Evolutionary conservation across 2,329 filamentous ascomycete species (phyloP), one percentile per base, ranked within the genome.

Genomic region (Fusarium albidum): DNA sequence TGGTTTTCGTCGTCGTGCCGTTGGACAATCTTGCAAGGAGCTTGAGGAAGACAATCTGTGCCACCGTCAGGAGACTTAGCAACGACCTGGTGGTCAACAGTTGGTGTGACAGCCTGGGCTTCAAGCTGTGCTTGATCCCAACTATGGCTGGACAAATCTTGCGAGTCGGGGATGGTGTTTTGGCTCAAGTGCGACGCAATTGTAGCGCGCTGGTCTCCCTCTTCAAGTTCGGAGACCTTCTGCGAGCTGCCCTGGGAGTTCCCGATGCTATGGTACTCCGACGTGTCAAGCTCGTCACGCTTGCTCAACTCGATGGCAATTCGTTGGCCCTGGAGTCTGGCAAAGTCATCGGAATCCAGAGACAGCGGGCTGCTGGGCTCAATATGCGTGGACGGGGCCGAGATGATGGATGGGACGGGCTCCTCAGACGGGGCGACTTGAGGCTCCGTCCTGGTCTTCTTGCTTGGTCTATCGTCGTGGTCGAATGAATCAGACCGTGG

Each of bases 81-180:
- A 9, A 26, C 45, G n/a, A 42, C 38, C 35, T 44, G 26, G 17
- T 51, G 34, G 14, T 47, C 50, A 6, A 55, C n/a, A 6, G 29
- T 37, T 32, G 46, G 17, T 25, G 32, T 21, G 43, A 38, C 52
- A 47, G 28, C 27, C 27, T 32, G 45, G 9, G 48, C 38, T 46
- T 39, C 52, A 13, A 31, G 10, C 25, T 49, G 27, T 37, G 49
- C 32, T 38, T 62, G 59, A 5, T 64, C 56, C 50, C 58, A 64
- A 11, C 59, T 57, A 44, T 62, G 63, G 10, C 59, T 63, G n/a
- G 69, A 69, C 9, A 55, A 58, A 28, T 75, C 76, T 52, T 79
- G 76, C 1, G 78, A 80, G 52, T 80, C 77, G 0, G 76, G 76
- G 18, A 80, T 75, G 4, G 74, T 78, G 21, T 60, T 59, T 46